Conservation (phyloP, 768 basidiomycete genomes). For the Paxillus ammoniavirescens region DNA sequence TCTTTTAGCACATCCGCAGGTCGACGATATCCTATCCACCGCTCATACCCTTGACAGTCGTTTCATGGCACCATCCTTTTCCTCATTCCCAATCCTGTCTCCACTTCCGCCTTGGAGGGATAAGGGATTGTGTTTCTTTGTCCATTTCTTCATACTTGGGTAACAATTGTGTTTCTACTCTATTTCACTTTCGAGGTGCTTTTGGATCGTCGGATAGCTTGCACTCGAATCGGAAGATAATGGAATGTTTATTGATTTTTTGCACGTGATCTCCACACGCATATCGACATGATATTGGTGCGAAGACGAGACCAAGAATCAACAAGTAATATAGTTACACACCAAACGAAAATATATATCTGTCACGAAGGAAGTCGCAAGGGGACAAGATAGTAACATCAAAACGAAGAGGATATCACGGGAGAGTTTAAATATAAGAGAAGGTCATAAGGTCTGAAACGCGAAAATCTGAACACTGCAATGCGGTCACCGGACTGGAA, state of each 20-base stretch:
- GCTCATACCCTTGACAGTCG: slow-evolving; percentile 31
- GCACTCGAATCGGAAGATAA: slow-evolving; percentile 9
- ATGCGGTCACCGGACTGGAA: background rate
- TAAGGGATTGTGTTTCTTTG: slow-evolving; percentile 19
- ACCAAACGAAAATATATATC: background rate
- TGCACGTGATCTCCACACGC: background rate
- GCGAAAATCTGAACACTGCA: background rate
- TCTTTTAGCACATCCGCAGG: slow-evolving; percentile 26
- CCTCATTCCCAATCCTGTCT: slow-evolving; percentile 10
- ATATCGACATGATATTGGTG: too few species aligned
- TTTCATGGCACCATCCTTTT: slow-evolving; percentile 19
- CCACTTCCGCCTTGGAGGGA: slow-evolving; percentile 3
- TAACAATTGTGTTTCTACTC: slow-evolving; percentile 29
- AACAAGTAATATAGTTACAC: background rate
- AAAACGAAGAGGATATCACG: background rate
- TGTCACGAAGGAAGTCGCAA: background rate
- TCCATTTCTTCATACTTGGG: slow-evolving; percentile 28
- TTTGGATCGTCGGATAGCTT: slow-evolving; percentile 9
- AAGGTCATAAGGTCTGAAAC: background rate
- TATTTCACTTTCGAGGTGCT: slow-evolving; percentile 25
- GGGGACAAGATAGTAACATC: background rate
- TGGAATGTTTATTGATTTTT: slow-evolving; percentile 4
- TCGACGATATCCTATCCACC: slow-evolving; percentile 27
- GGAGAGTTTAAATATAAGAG: background rate
- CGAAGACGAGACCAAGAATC: too few species aligned